phyloP scores from a whole-genome alignment of 371 early-diverging fungal genomes.

The Saksenaea oblongispora region DNA sequence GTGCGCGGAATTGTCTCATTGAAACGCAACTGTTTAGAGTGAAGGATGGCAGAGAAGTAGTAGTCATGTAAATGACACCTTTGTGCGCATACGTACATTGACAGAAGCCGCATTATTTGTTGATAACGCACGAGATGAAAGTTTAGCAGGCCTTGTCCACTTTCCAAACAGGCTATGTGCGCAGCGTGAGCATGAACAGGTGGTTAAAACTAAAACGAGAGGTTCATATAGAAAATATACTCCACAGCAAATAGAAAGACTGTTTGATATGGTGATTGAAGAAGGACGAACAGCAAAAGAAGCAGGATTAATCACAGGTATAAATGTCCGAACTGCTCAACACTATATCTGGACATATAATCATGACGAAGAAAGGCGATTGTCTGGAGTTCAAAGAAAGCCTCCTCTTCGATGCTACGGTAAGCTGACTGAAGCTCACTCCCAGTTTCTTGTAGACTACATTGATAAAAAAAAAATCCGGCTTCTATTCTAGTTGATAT shows the following conservation, averaged over 20 bases:
- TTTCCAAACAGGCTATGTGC: neutral
- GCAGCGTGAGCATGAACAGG: neutral
- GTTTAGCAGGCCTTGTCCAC: neutral
- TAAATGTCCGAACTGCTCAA: neutral
- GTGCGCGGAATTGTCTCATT: neutral
- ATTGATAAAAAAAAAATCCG: neutral
- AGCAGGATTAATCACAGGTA: neutral
- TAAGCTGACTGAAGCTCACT: neutral
- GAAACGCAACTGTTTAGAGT: neutral
- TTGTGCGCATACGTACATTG: neutral
- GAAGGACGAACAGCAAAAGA: too few species aligned
- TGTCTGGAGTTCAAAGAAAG: neutral
- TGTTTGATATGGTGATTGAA: too few species aligned
- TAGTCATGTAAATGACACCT: neutral
- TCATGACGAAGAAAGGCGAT: neutral
- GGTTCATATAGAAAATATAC: too few species aligned
- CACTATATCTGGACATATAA: neutral
- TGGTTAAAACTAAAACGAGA: neutral
- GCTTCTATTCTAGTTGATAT: neutral
- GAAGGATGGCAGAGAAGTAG: neutral
- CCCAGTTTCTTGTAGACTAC: neutral
- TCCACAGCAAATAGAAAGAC: too few species aligned
- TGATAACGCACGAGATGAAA: neutral
- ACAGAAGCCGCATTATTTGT: neutral
- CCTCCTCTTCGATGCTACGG: too few species aligned